Conservation (phyloP, 1,284 basidiomycete species). For the Polyporus tsugae region DNA sequence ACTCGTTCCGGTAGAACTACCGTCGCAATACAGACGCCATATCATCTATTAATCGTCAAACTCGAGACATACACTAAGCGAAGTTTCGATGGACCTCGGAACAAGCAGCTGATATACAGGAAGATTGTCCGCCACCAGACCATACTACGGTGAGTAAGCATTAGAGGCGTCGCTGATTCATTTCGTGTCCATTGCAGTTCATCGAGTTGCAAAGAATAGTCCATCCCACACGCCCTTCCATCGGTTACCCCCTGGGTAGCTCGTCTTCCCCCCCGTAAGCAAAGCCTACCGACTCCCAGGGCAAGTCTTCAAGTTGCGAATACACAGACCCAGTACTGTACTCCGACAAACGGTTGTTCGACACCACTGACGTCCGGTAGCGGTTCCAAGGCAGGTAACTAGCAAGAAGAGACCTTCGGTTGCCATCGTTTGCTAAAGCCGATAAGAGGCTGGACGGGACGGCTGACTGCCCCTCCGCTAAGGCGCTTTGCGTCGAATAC, state of each 20-base stretch:
- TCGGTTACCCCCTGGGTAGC: conserved; percentile 14
- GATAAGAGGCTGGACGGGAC: conserved; percentile 39
- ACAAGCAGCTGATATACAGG: neutral
- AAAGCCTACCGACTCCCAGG: conserved; percentile 34
- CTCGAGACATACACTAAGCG: conserved; percentile 5
- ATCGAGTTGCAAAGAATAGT: conserved; percentile 23
- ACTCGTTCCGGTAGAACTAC: conserved; percentile 54
- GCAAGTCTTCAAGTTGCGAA: conserved; percentile 36
- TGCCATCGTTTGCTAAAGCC: conserved; percentile 35
- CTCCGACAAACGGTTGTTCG: conserved; percentile 41
- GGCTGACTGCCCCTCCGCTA: conserved; percentile 38
- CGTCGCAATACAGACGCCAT: neutral
- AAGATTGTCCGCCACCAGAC: conserved; percentile 7
- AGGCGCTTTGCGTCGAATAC: conserved; percentile 45
- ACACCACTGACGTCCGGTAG: conserved; percentile 30
- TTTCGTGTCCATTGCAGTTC: conserved; percentile 2
- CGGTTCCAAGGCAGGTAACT: conserved; percentile 37
- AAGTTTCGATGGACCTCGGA: neutral
- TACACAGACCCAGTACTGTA: conserved; percentile 42
- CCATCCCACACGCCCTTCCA: conserved; percentile 6
- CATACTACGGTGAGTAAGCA: conserved; percentile 20
- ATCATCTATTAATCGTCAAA: neutral
- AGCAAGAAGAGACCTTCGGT: conserved; percentile 37
- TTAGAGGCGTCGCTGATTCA: neutral
- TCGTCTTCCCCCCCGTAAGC: conserved; percentile 37